Evolutionary conservation across 2,329 filamentous ascomycete species (phyloP).

Genomic region (Corynespora cassiicola): DNA sequence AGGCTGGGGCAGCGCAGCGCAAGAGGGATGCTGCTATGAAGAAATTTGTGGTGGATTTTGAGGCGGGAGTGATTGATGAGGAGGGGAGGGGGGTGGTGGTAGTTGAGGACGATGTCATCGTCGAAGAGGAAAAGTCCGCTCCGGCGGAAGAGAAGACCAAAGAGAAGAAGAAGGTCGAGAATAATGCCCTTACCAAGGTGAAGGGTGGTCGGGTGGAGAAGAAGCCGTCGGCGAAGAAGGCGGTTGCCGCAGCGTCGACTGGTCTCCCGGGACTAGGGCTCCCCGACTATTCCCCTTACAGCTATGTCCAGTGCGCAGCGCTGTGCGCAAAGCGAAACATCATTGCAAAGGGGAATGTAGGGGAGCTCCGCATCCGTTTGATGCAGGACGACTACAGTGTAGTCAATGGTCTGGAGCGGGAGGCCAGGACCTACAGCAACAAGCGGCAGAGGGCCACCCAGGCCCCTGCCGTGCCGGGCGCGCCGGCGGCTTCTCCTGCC

Average conservation of each 20-base stretch:
- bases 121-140: background rate
- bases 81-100: slow-evolving; percentile 12
- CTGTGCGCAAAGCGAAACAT: slow-evolving; percentile 23
- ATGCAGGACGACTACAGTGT: slow-evolving; percentile 27
- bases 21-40: slow-evolving; percentile 15
- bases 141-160: background rate
- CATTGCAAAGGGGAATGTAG: slow-evolving; percentile 12
- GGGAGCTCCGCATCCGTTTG: slow-evolving; percentile 18
- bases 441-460: no score
- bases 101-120: background rate
- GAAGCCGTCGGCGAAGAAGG: background rate
- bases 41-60: slow-evolving; percentile 20
- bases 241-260: background rate
- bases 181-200: background rate
- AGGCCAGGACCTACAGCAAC: slow-evolving; percentile 7
- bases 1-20: slow-evolving; percentile 12
- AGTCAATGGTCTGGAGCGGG: slow-evolving; percentile 7
- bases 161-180: background rate
- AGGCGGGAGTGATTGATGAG: slow-evolving; percentile 25
- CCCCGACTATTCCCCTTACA: slow-evolving; percentile 14
- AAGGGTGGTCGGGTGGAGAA: background rate
- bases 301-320: slow-evolving; percentile 21
- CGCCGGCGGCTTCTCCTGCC: background rate
- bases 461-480: background rate
- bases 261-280: background rate